These are phyloP conservation scores for Furcasterigmium furcatum DNA, from an alignment of 2,329 filamentous ascomycete species.

Conservation along the genomic window DNA sequence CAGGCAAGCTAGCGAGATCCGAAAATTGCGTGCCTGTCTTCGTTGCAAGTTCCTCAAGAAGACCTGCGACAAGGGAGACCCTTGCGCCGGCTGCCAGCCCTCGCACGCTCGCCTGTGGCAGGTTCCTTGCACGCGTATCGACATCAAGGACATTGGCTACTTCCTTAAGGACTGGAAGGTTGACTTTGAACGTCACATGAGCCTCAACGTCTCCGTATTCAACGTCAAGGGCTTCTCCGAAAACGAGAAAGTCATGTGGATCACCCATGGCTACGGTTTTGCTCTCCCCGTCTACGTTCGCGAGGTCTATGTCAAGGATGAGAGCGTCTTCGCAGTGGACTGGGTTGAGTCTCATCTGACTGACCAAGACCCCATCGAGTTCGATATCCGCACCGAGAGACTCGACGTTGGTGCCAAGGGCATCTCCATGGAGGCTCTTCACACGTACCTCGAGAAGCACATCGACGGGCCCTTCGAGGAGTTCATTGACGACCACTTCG, in stretches of 20 bases:
- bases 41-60: slow-evolving; percentile 99
- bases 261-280: slow-evolving; percentile 94
- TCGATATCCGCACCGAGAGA: slow-evolving; percentile 83
- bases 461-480: slow-evolving; percentile 89
- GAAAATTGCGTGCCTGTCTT: slow-evolving; percentile 89
- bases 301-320: slow-evolving; percentile 88
- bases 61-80: slow-evolving; percentile 96
- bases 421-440: slow-evolving; percentile 74
- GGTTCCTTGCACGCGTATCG: slow-evolving; percentile 94
- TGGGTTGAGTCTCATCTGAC: slow-evolving; percentile 80
- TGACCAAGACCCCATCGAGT: slow-evolving; percentile 70
- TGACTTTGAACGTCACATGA: slow-evolving; percentile 89
- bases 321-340: slow-evolving; percentile 88
- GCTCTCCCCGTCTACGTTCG: slow-evolving; percentile 89
- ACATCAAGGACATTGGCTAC: slow-evolving; percentile 97
- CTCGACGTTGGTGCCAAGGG: slow-evolving; percentile 88
- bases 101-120: slow-evolving; percentile 96
- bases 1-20: slow-evolving; percentile 94
- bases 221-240: slow-evolving; percentile 85
- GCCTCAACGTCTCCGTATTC: slow-evolving; percentile 82
- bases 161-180: slow-evolving; percentile 99
- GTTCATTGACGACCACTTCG: slow-evolving; percentile 94
- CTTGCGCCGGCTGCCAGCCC: slow-evolving; percentile 91
- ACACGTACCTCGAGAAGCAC: slow-evolving; percentile 92
- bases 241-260: slow-evolving; percentile 74